These are phyloP conservation scores for Phytophthora sp. DNA, from an alignment of 352 stramenopile species.

Conservation along the genomic window DNA sequence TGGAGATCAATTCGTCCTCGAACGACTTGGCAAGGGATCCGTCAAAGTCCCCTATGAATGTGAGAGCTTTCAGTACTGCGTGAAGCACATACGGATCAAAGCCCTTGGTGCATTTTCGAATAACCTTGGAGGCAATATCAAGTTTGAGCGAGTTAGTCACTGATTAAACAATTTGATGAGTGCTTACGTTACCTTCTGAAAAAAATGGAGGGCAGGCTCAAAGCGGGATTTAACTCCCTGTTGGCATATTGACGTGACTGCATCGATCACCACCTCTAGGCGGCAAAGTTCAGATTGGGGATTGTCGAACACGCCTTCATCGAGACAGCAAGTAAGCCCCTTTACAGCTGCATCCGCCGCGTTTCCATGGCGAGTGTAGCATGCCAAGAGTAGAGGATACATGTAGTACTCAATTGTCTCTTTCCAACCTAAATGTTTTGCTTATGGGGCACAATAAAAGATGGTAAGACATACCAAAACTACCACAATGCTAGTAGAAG, in stretches of 20 bases:
- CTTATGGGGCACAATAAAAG: constrained; percentile 16
- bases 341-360: constrained; percentile 56
- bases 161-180: no score
- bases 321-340: constrained; percentile 63
- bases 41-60: constrained; percentile 83
- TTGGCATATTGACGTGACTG: constrained; percentile 75
- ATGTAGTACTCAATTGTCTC: constrained; percentile 72
- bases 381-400: constrained; percentile 77
- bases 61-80: constrained; percentile 67
- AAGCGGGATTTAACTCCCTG: constrained; percentile 81
- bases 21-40: constrained; percentile 61
- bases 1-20: constrained; percentile 75
- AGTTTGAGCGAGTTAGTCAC: neutral
- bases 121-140: constrained; percentile 35
- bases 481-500: neutral
- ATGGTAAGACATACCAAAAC: neutral
- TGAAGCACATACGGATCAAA: constrained; percentile 67
- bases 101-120: constrained; percentile 45
- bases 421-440: constrained; percentile 23
- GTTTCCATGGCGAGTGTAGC: constrained; percentile 75
- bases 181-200: constrained; percentile 81
- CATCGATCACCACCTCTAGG: constrained; percentile 66
- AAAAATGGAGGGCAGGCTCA: constrained; percentile 60
- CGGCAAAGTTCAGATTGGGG: constrained; percentile 40
- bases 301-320: constrained; percentile 62